Percentiles rank a stretch among this genome's conserved stretches.
Conservation (phyloP, 305 asterid genomes). For the Fraxinus angustifolia region DNA sequence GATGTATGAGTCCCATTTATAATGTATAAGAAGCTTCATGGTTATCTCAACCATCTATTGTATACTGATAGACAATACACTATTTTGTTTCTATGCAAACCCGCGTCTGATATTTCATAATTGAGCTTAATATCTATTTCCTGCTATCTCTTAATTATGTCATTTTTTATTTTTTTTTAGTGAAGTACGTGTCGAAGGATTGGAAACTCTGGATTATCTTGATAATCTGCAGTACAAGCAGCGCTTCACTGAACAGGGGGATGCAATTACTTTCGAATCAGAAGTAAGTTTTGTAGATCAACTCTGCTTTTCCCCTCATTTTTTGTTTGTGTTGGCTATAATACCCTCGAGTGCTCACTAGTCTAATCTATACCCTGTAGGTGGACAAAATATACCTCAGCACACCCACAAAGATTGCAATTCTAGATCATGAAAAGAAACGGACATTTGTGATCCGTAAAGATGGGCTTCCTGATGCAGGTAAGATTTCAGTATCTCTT, state of each 20-base stretch:
- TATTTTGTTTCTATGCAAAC: constrained; percentile 7
- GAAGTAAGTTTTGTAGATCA: constrained; percentile 48
- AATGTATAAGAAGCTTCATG: not conserved
- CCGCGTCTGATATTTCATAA: not conserved
- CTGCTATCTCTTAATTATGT: constrained; percentile 15
- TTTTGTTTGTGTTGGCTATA: constrained; percentile 15
- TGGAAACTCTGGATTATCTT: constrained; percentile 89
- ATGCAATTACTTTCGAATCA: constrained; percentile 85
- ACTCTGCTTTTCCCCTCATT: constrained; percentile 12
- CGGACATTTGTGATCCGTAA: constrained; percentile 79
- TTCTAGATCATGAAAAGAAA: constrained; percentile 92
- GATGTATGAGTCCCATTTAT: not conserved
- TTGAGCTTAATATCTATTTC: constrained; percentile 7
- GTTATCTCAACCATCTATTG: not conserved
- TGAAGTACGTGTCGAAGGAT: constrained; percentile 96
- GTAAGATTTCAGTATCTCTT: constrained; percentile 38
- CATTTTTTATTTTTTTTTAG: constrained; percentile 30
- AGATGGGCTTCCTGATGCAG: constrained; percentile 94
- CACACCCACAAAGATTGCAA: constrained; percentile 84
- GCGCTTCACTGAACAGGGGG: constrained; percentile 84
- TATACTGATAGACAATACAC: not conserved
- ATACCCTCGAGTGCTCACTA: constrained; percentile 19
- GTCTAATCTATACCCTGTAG: constrained; percentile 33
- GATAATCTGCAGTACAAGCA: constrained; percentile 69
- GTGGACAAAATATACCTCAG: constrained; percentile 86